Base-by-base conservation (phyloP, 805 yeast genomes). In the Priceomyces castillae region DNA sequence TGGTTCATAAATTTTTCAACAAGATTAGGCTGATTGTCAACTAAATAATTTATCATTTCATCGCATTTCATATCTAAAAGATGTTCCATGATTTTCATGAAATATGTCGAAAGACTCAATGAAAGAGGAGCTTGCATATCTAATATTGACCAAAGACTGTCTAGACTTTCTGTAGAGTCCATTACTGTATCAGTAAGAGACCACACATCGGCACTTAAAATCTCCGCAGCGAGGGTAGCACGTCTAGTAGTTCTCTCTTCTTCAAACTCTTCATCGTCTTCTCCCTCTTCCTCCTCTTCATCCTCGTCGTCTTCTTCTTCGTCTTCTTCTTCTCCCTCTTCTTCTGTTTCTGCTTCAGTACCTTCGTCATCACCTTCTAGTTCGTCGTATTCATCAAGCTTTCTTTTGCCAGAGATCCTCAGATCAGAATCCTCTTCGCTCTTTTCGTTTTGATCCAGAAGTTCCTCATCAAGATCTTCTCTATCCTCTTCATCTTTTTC, bases 171-270 rank as follows among this genome's bases (percentile, higher is more conserved):
- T 3, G 78, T 70, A 46, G 82, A 79, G 52, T 86, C 90, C 83
- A 92, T 82, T 43, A 94, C 83, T 1, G 95, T 82, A 52, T 90
- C 96, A 1, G 96, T 86, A 30, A 94, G 72, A 2, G 95, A 85
- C 97, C 97, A 92, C 7, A 90, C 90, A 58, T 92, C 98, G 3
- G 94, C 88, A 33, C 92, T 80, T 38, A 94, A 71, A 34, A 94
- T 84, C 60, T 94, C 98, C 1, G 96, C 88, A 4, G 96, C 90
- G 31, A 70, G 54, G 6, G 74, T 60, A 23, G 74, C 73, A 44
- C 60, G 61, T 10, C 74, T 58, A 4, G 61, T 58, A 12, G 62
- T 55, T 12, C 55, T 56, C 44, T 69, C 75, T 33, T 67, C 71
- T 37, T 61, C 62, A 10, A 57, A 49, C 30, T 61, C 69, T 11